Evolutionary conservation across 768 basidiomycete species (phyloP), one percentile per base, ranked within the genome.

Genomic region (Boletus vinaceobasis): DNA sequence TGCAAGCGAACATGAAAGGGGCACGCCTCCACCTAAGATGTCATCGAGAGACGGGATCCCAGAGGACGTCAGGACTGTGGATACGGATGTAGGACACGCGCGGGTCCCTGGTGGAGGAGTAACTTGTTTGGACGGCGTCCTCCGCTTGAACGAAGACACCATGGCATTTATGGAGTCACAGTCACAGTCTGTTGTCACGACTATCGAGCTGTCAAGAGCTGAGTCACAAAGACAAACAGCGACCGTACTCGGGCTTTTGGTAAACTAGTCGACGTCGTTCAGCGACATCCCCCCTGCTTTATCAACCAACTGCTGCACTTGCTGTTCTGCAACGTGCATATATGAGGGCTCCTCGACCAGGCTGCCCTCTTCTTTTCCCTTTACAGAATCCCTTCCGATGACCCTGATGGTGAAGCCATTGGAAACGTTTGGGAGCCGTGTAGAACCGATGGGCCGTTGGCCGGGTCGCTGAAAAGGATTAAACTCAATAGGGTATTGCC

Each of bases 11-110:
- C 87, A 88, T 2, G 89, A 87, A 52, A 95, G 78, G 13, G 96
- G 93, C 35, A 97, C 70, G 17, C 94, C 93, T 29, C 93, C 94
- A 51, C 94, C 94, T 37, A 98, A 83, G 57, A 98, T 83, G 67
- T 98, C 97, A 71, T 99, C 97, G 21, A 99, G 78, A 13, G 94
- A 93, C 27, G 93, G 86, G 9, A 98, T 84, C 2, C 97, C 97
- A 5, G 91, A 91, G 1, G 95, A 95, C 7, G 81, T 84, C 56
- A 87, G 73, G 52, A 77, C 63, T 0, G 82, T 86, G 19, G 78
- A 74, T 36, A 77, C 68, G 5, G 86, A 83, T 31, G 78, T 77
- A 7, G 85, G 78, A 15, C 81, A 88, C 33, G 75, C 50, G 35
- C 81, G 82, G 40, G 86, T 86, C 13, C 86, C 87, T 14, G 75